A percentile compares a stretch with the other conserved stretches of the same genome.
phyloP scores from a whole-genome alignment of 2,329 filamentous ascomycete genomes.

The Diaporthe australafricana region DNA sequence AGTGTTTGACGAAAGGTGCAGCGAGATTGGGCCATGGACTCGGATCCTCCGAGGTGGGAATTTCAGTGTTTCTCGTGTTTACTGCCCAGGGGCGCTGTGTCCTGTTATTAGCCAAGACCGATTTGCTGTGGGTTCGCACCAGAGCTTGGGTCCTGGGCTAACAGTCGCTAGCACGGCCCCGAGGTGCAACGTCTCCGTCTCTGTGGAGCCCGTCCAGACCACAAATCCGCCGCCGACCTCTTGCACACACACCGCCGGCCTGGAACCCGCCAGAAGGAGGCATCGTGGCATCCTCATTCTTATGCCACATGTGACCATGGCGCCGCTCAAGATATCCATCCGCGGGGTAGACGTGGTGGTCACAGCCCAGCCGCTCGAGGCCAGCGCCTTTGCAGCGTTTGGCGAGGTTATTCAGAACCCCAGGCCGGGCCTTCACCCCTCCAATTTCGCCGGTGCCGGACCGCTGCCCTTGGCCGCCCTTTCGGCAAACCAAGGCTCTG shows the following conservation, averaged over 20 bases:
- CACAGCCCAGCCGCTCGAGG: conserved; percentile 74
- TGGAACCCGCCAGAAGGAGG: neutral
- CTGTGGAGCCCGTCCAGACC: conserved; percentile 2
- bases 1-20: conserved; percentile 21
- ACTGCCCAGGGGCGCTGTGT: neutral
- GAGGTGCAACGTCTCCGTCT: neutral
- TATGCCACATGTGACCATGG: conserved; percentile 19
- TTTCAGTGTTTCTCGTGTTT: conserved; percentile 18
- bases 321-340: conserved; percentile 51
- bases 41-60: conserved; percentile 21
- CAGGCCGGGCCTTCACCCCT: conserved; percentile 65
- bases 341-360: conserved; percentile 61
- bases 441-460: conserved; percentile 45
- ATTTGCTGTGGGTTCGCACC: neutral
- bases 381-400: conserved; percentile 78
- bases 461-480: conserved; percentile 61
- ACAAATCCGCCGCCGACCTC: conserved; percentile 7
- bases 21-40: conserved; percentile 24
- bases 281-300: conserved; percentile 5
- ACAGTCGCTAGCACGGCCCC: neutral
- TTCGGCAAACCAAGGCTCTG: conserved; percentile 85
- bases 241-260: conserved; percentile 1
- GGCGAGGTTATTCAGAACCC: conserved; percentile 87
- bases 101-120: neutral
- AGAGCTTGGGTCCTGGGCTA: neutral